phyloP scores from a whole-genome alignment of 371 early-diverging fungal species.

The Blakeslea trispora region DNA sequence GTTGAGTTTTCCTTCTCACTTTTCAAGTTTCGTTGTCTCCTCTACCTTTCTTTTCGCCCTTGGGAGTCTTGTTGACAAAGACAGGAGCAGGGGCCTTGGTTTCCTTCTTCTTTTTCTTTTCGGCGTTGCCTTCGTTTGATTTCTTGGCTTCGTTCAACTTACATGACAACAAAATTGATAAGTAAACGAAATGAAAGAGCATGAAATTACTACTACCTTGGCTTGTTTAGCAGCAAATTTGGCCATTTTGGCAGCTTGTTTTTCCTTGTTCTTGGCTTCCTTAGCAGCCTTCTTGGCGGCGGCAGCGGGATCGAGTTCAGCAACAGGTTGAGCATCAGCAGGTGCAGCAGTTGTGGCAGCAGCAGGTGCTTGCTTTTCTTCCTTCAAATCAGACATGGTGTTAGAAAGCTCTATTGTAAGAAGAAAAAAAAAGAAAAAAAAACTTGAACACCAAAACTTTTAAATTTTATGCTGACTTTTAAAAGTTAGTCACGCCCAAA shows the following conservation, averaged over 20 bases:
- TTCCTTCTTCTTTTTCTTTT: conserved; percentile 65
- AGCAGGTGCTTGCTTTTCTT: conserved; percentile 25
- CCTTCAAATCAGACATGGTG: conserved; percentile 31
- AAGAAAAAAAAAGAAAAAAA: neutral
- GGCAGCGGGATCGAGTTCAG: conserved; percentile 34
- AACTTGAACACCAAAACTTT: too few relatives aligned
- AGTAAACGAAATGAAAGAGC: too few relatives aligned
- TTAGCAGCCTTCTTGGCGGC: conserved; percentile 68
- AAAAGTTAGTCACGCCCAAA: neutral
- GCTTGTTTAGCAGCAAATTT: conserved; percentile 94
- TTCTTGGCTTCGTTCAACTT: conserved; percentile 58
- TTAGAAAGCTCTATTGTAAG: neutral
- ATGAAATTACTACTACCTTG: conserved; percentile 28
- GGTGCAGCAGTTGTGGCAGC: conserved; percentile 5
- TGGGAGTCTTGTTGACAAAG: conserved; percentile 84
- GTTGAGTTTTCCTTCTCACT: conserved; percentile 16
- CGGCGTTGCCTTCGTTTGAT: conserved; percentile 44
- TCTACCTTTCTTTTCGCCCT: conserved; percentile 89
- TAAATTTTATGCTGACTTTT: neutral
- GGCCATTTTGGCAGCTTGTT: conserved; percentile 88
- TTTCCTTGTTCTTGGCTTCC: conserved; percentile 88
- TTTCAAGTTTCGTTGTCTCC: neutral
- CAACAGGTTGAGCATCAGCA: conserved; percentile 6
- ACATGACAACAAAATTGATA: neutral
- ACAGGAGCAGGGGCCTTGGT: conserved; percentile 56